phyloP scores from a whole-genome alignment of 352 stramenopile genomes.

The Phytopythium helicoides region DNA sequence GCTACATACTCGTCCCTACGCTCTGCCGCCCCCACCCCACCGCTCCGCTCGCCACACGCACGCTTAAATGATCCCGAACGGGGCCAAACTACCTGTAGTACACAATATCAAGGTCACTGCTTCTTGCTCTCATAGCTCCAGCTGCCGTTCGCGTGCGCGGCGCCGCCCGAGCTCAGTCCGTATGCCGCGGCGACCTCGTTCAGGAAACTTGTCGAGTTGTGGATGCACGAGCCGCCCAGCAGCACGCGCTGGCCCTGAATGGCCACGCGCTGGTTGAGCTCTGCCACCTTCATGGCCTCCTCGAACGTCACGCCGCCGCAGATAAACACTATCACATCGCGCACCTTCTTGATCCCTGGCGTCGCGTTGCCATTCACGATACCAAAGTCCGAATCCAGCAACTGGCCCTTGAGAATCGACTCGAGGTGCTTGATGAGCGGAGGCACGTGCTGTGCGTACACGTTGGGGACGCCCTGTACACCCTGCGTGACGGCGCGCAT shows the following conservation, averaged over 20 bases:
- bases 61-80: constrained; percentile 5
- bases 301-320: constrained; percentile 98
- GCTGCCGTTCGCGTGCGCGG: constrained; percentile 5
- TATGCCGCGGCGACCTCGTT: constrained; percentile 86
- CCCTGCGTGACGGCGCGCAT: constrained; percentile 93
- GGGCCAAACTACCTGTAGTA: constrained; percentile 6
- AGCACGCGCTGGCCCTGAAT: constrained; percentile 89
- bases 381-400: constrained; percentile 84
- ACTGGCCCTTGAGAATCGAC: constrained; percentile 70
- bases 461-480: constrained; percentile 95
- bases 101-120: constrained; percentile 8
- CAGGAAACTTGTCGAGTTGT: constrained; percentile 98
- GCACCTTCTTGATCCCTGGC: constrained; percentile 94
- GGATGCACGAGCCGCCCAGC: constrained; percentile 94
- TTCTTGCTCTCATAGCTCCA: constrained; percentile 73
- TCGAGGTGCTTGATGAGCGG: constrained; percentile 94
- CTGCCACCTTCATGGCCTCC: constrained; percentile 96
- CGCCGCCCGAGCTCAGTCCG: constrained; percentile 27
- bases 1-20: too few species aligned
- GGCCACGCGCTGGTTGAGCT: constrained; percentile 92
- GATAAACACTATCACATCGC: constrained; percentile 98
- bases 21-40: too few species aligned
- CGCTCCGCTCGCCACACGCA: too few species aligned
- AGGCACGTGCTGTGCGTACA: constrained; percentile 98
- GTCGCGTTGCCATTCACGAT: constrained; percentile 98